Evolutionary conservation across 108 stramenopile species (phyloP).

Genomic region (Pseudonitzschia pungens): DNA sequence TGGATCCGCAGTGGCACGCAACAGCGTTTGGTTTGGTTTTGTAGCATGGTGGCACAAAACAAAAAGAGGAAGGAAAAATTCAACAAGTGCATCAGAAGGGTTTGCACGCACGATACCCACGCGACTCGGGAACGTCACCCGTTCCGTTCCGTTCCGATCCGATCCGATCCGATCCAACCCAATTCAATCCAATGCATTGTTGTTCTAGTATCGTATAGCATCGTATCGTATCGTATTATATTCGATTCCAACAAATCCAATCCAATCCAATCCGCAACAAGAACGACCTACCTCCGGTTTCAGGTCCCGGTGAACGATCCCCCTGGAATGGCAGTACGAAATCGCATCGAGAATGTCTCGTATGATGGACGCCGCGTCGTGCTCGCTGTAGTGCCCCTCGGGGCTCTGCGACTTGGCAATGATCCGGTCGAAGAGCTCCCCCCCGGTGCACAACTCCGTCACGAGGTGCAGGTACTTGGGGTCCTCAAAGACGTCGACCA

Average conservation of each 20-base stretch:
- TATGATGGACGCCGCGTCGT: slow-evolving; percentile 86
- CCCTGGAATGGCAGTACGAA: slow-evolving; percentile 93
- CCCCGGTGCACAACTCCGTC: slow-evolving; percentile 94
- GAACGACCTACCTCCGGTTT: slow-evolving; percentile 70
- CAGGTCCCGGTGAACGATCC: slow-evolving; percentile 95
- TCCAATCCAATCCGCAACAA: not conserved
- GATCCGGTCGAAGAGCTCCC: slow-evolving; percentile 91
- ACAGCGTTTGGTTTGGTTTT: not conserved
- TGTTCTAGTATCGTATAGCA: too few species aligned
- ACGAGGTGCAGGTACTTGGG: slow-evolving; percentile 81
- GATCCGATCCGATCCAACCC: too few species aligned
- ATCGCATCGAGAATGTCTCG: slow-evolving; percentile 91
- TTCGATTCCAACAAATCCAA: too few species aligned
- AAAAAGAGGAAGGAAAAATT: not conserved
- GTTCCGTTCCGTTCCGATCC: too few species aligned
- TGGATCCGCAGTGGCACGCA: not conserved
- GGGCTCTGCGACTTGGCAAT: slow-evolving; percentile 88
- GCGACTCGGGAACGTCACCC: too few species aligned
- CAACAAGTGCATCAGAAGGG: too few species aligned
- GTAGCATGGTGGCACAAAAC: not conserved
- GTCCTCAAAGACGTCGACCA: slow-evolving; percentile 91
- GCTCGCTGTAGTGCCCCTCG: slow-evolving; percentile 93
- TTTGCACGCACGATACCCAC: too few species aligned
- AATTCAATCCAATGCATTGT: too few species aligned
- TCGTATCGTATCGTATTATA: too few species aligned